phyloP scores from a whole-genome alignment of 345 rosid species.

The Rhodamnia rubescens region DNA sequence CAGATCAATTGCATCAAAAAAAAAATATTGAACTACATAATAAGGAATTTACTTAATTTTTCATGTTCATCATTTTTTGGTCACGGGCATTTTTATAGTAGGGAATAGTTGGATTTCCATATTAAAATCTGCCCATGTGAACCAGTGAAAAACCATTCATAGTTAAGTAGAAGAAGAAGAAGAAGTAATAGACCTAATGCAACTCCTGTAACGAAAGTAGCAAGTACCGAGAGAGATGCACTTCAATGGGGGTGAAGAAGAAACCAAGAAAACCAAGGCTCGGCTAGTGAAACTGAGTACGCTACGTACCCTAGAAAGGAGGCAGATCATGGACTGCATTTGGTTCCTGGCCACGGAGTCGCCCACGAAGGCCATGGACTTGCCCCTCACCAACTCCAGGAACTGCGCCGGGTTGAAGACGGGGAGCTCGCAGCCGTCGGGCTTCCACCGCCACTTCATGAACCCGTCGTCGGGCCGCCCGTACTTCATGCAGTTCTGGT shows the following conservation, averaged over 20 bases:
- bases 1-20: background rate
- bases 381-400: slow-evolving; percentile 55
- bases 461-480: slow-evolving; percentile 71
- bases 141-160: background rate
- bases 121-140: background rate
- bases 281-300: background rate
- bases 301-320: slow-evolving; percentile 67
- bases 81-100: background rate
- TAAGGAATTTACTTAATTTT: background rate
- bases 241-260: background rate
- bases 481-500: slow-evolving; percentile 88
- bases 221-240: background rate
- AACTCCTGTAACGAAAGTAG: background rate
- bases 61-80: background rate
- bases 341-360: slow-evolving; percentile 90
- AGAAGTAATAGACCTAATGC: background rate
- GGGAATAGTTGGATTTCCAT: background rate
- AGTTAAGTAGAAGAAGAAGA: background rate
- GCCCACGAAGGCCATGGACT: slow-evolving; percentile 81
- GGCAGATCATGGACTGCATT: slow-evolving; percentile 95
- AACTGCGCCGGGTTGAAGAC: slow-evolving; percentile 63
- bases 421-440: slow-evolving; percentile 61
- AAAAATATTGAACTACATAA: background rate
- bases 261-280: background rate
- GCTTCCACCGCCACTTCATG: slow-evolving; percentile 80